Percentiles rank a stretch among this genome's conserved stretches.
Conservation (phyloP, 345 rosid species). For the Boechera stricta region DNA sequence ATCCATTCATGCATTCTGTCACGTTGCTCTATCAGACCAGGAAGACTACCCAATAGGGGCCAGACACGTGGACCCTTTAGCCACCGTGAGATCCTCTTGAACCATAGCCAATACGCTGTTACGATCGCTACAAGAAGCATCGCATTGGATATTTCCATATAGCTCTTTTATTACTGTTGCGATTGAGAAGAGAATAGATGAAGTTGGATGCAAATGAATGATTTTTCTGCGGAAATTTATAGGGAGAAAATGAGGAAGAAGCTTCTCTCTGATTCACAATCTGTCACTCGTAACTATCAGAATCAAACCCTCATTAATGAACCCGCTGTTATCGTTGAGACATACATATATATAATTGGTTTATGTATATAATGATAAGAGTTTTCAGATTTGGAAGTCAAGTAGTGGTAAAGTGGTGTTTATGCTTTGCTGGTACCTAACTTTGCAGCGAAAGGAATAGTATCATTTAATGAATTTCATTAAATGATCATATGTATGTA, state of each 20-base stretch:
- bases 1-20: constrained; percentile 99
- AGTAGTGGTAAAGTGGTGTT: constrained; percentile 35
- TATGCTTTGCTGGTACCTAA: constrained; percentile 57
- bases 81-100: constrained; percentile 77
- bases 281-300: constrained; percentile 25
- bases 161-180: not conserved
- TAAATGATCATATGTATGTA: constrained; percentile 50
- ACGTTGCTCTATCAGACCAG: constrained; percentile 82
- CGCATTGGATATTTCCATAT: constrained; percentile 67
- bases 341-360: constrained; percentile 18
- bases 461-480: constrained; percentile 48
- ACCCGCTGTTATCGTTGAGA: constrained; percentile 45
- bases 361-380: constrained; percentile 3
- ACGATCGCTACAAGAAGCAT: constrained; percentile 61
- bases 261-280: constrained; percentile 23
- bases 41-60: constrained; percentile 91
- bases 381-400: constrained; percentile 51
- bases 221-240: not conserved
- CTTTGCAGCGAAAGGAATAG: constrained; percentile 55
- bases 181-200: constrained; percentile 9
- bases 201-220: constrained; percentile 18
- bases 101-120: constrained; percentile 84
- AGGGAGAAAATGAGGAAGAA: constrained; percentile 41
- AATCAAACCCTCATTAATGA: constrained; percentile 38
- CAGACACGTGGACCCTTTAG: constrained; percentile 88